Base-by-base conservation (phyloP, 257 asterid species). In the Prunella vulgaris region DNA sequence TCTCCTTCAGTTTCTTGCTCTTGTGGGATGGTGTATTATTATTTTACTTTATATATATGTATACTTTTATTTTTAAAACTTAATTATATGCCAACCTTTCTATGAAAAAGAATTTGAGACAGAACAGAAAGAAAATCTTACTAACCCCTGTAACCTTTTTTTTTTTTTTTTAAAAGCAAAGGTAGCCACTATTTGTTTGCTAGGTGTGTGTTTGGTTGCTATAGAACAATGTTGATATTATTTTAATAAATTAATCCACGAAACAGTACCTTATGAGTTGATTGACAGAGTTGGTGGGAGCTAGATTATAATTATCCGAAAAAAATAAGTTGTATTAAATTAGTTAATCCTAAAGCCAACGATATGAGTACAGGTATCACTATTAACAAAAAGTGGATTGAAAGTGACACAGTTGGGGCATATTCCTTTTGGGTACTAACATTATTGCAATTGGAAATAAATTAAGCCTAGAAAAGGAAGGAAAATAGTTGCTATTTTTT, bases 1-100 rank as follows among this genome's bases (percentile, higher is more conserved):
- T 88, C 24, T 66, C 64, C 44, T 63, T 64, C 0, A 68, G 6
- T 5, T 79, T 64, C 15, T 70, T 15, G 3, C 69, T 48, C 1
- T 71, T n/a, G n/a, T n/a, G n/a, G n/a, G n/a, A n/a, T n/a, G n/a
- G n/a, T n/a, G n/a, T n/a, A n/a, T n/a, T n/a, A n/a, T n/a, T n/a
- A n/a, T n/a, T n/a, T n/a, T n/a, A n/a, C n/a, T n/a, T n/a, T n/a
- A n/a, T n/a, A n/a, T n/a, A n/a, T n/a, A n/a, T n/a, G n/a, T n/a
- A n/a, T n/a, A n/a, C n/a, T n/a, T n/a, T n/a, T n/a, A n/a, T n/a
- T n/a, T n/a, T n/a, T n/a, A n/a, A n/a, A n/a, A n/a, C n/a, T n/a
- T n/a, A n/a, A n/a, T n/a, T n/a, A n/a, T n/a, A n/a, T n/a, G n/a
- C n/a, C n/a, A n/a, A n/a, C n/a, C n/a, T n/a, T n/a, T n/a, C n/a